Evolutionary conservation across 2,329 filamentous ascomycete species (phyloP), one percentile per base, ranked within the genome.

Genomic region (Aspergillus chevalieri): DNA sequence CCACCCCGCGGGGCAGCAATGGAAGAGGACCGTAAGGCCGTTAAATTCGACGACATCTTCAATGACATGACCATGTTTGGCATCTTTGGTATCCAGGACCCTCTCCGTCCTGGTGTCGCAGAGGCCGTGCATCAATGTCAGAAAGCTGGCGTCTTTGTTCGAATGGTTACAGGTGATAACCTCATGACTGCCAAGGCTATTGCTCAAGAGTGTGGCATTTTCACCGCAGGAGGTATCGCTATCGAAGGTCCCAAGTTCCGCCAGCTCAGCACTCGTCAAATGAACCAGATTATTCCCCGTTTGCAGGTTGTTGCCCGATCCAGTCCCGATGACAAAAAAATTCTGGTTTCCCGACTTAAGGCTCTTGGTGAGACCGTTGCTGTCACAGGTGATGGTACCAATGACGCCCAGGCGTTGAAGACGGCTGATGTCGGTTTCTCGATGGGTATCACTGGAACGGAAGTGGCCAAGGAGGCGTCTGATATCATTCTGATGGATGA

Each of bases 401-500:
- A 92, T 65, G 87, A 92, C 68, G 87, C 86, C 3, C 87, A 87
- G 22, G 87, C 87, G 45, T 77, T 92, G 44, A 90, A 88, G 70
- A 84, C 84, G 60, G 87, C 87, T 6, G 87, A 92, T 62, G 85
- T 92, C 44, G 87, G 87, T 22, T 91, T 92, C 69, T 89, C 87
- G 15, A 92, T 92, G 87, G 87, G 87, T 57, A 88, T 91, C 47
- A 80, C 87, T 12, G 87, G 87, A 53, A 91, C 87, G 0, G 87
- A 91, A 66, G 87, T 92, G 36, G 87, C 87, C 43, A 91, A 91
- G 69, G 87, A 92, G 68, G 87, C 87, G 1, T 91, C 87, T 6
- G 85, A 86, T 34, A 92, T 92, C 53, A 89, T 92, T 59, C 76
- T 92, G 12, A 90, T 91, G 87, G 87, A 91, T 64, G 87, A 92